Evolutionary conservation across 2,329 filamentous ascomycete species (phyloP), one percentile per base, ranked within the genome.

Genomic region (Aspergillus fumigatiaffinis): DNA sequence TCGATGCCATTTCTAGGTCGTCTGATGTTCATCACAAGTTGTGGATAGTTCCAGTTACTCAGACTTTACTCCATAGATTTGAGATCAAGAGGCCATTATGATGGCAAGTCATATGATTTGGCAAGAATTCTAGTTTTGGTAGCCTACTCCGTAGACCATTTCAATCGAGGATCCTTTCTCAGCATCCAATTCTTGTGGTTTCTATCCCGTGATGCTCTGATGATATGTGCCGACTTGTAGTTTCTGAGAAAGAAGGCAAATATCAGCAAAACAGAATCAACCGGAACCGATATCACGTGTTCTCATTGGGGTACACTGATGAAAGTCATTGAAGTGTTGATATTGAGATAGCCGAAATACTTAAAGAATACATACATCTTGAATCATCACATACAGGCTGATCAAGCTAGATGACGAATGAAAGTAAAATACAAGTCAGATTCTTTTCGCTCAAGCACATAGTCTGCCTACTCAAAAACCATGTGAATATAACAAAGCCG

Each of bases 401-500:
- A 55, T 14, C 44, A 21, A 26, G 23, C 44, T 38, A 47, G 21
- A 21, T 29, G 12, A 47, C 14, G 32, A 23, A 47, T 25, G 23
- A 47, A 26, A 47, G 10, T 47, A 60, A 52, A 52, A 60, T 50
- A 47, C 46, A 28, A 58, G 57, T 53, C 49, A 61, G 59, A 60
- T 69, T 63, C 64, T 68, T 68, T 68, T 69, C 65, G 63, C 66
- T 68, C 62, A 66, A 66, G 67, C 62, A 67, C 61, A 66, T 50
- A 61, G 54, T 59, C 64, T 61, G 61, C 63, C 56, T 61, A 66
- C 61, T 63, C 62, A 59, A 55, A 57, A 57, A 58, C 52, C 52
- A 56, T 53, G 54, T 46, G 44, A 48, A 63, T 63, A 58, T 57
- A 52, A 60, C 49, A 55, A 50, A 57, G 20, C 47, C 47, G 49